These are phyloP conservation scores for Aegle marmelos DNA, from an alignment of 345 rosid species.

Conservation along the genomic window DNA sequence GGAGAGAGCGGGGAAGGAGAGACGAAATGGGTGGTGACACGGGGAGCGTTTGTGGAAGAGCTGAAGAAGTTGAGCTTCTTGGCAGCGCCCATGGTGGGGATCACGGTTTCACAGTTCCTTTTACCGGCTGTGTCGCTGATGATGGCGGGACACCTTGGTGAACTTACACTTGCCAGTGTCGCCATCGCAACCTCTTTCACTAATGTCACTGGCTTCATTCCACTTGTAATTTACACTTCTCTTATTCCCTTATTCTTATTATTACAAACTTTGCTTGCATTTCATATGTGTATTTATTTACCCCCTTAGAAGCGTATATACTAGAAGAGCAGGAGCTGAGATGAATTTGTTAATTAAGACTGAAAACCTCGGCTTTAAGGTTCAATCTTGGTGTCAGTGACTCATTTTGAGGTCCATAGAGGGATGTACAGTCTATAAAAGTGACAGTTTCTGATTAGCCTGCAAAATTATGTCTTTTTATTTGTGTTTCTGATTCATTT, in stretches of 20 bases:
- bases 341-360: too few relatives aligned
- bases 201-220: conserved; percentile 26
- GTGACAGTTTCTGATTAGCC: background rate
- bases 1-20: too few relatives aligned
- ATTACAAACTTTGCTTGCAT: too few relatives aligned
- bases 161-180: conserved; percentile 23
- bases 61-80: conserved; percentile 24
- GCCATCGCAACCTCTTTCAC: conserved; percentile 28
- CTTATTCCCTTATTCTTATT: too few relatives aligned
- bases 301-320: too few relatives aligned
- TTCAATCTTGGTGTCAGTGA: background rate
- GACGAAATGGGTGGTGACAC: conserved; percentile 2
- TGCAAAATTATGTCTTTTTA: background rate
- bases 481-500: background rate
- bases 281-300: too few relatives aligned
- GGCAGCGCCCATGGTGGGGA: conserved; percentile 36
- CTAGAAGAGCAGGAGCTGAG: too few relatives aligned
- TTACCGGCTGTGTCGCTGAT: conserved; percentile 21
- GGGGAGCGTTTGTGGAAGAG: conserved; percentile 11
- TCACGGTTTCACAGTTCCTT: conserved; percentile 14
- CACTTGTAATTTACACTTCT: conserved; percentile 3
- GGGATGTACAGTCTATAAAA: too few relatives aligned
- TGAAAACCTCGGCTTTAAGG: too few relatives aligned
- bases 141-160: conserved; percentile 37
- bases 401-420: too few relatives aligned